phyloP scores from a whole-genome alignment of 176 grass and related monocot species.

The Aegilops tauschii region DNA sequence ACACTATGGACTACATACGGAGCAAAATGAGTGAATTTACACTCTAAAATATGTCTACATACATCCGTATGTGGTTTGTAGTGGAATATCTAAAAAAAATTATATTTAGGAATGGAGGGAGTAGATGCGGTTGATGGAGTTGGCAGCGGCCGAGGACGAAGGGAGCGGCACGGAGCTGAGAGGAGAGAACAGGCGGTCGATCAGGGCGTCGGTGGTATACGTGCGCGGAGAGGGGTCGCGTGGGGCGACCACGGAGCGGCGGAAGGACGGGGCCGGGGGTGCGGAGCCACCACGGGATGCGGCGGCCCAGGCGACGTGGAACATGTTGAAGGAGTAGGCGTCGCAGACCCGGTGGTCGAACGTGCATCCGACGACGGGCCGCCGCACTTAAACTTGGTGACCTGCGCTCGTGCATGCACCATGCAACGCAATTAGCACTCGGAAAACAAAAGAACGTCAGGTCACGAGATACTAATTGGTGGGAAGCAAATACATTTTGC shows the following conservation, averaged over 20 bases:
- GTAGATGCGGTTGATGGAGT: constrained; percentile 59
- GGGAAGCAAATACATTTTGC: too few species aligned
- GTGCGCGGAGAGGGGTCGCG: constrained; percentile 23
- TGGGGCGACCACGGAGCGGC: constrained; percentile 46
- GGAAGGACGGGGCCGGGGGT: constrained; percentile 33
- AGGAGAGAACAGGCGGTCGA: constrained; percentile 34
- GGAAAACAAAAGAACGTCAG: too few species aligned
- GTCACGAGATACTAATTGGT: too few species aligned
- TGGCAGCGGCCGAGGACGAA: not conserved
- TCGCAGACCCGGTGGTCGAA: constrained; percentile 90
- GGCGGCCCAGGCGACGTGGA: constrained; percentile 61
- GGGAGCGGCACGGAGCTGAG: constrained; percentile 27
- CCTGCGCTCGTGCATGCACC: constrained; percentile 22
- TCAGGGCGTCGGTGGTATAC: constrained; percentile 41
- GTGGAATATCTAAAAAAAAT: too few species aligned
- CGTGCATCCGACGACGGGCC: constrained; percentile 61
- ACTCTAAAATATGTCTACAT: too few species aligned
- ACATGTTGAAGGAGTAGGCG: constrained; percentile 90
- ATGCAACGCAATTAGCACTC: not conserved
- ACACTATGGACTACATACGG: too few species aligned
- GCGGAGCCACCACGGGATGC: not conserved
- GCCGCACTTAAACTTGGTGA: constrained; percentile 60
- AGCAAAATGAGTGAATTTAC: too few species aligned
- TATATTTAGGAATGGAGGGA: too few species aligned
- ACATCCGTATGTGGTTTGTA: too few species aligned